These are phyloP conservation scores for Samsoniella hepiali DNA, from an alignment of 2,329 filamentous ascomycete species.

Conservation along the genomic window DNA sequence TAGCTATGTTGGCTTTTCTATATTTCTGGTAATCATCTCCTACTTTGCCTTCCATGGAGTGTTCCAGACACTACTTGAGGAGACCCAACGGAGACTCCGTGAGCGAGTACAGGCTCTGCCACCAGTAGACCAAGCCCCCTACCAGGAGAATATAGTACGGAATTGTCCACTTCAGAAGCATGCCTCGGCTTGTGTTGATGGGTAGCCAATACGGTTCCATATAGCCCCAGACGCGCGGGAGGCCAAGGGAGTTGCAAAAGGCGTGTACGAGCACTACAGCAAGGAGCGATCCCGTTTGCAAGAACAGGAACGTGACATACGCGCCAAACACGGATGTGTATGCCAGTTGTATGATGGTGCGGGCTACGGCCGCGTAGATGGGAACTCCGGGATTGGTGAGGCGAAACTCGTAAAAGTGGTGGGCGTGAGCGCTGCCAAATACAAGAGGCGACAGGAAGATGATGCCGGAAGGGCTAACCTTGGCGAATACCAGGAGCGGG, in stretches of 20 bases:
- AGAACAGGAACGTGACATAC: constrained; percentile 83
- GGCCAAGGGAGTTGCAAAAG: constrained; percentile 90
- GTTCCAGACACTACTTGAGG: constrained; percentile 17
- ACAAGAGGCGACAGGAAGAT: constrained; percentile 82
- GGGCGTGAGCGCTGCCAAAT: constrained; percentile 89
- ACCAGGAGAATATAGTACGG: constrained; percentile 77
- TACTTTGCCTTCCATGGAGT: no score
- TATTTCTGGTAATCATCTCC: neutral
- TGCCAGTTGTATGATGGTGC: constrained; percentile 77
- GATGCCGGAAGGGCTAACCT: constrained; percentile 53
- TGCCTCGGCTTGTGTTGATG: constrained; percentile 24
- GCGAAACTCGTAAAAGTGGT: constrained; percentile 94
- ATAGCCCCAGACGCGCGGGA: constrained; percentile 81
- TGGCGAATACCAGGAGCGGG: constrained; percentile 74
- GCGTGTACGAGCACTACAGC: constrained; percentile 74
- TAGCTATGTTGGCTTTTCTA: neutral
- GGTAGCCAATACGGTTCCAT: constrained; percentile 54
- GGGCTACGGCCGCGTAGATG: constrained; percentile 58
- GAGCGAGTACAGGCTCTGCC: constrained; percentile 64
- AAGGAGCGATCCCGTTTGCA: constrained; percentile 78
- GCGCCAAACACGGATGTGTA: constrained; percentile 94
- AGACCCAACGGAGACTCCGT: constrained; percentile 51
- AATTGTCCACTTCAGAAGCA: constrained; percentile 59
- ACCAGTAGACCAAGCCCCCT: constrained; percentile 69
- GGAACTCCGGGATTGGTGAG: constrained; percentile 73